A percentile compares a stretch with the other conserved stretches of the same genome.
phyloP scores from a whole-genome alignment of 257 asterid genomes.

The Solanum rostratum region DNA sequence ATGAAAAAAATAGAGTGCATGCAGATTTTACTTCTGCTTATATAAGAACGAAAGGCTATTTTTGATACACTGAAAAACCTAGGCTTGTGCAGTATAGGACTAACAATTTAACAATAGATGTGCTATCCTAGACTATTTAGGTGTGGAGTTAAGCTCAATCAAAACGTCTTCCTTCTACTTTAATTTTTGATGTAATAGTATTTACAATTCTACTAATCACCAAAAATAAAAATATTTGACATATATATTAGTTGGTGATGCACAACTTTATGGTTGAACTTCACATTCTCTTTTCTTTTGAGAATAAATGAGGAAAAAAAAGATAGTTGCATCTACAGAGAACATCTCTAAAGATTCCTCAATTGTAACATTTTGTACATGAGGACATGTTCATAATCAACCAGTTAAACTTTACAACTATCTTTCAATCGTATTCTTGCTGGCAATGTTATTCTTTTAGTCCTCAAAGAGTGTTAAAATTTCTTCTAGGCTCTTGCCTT shows the following conservation, averaged over 20 bases:
- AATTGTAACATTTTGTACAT: neutral
- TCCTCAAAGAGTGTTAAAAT: slow-evolving; percentile 53
- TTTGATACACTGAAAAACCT: neutral
- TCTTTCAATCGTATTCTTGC: neutral
- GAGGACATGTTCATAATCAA: neutral
- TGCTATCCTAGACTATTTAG: too few species aligned
- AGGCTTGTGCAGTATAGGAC: neutral
- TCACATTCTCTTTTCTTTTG: neutral
- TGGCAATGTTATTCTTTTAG: neutral
- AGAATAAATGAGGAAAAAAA: neutral
- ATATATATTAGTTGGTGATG: neutral
- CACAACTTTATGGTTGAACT: neutral
- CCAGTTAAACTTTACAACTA: neutral
- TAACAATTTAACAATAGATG: too few species aligned
- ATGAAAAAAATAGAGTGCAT: neutral
- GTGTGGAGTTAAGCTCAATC: too few species aligned
- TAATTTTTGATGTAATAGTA: neutral
- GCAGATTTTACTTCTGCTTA: neutral
- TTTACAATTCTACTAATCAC: neutral
- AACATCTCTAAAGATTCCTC: neutral
- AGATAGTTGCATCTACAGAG: neutral
- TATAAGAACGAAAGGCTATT: neutral
- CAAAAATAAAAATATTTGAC: neutral
- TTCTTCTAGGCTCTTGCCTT: slow-evolving; percentile 66
- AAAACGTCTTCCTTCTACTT: neutral